Evolutionary conservation across 192 early-diverging fungal genomes (phyloP), one percentile per base, ranked within the genome.

Genomic region (Coemansia sp.): DNA sequence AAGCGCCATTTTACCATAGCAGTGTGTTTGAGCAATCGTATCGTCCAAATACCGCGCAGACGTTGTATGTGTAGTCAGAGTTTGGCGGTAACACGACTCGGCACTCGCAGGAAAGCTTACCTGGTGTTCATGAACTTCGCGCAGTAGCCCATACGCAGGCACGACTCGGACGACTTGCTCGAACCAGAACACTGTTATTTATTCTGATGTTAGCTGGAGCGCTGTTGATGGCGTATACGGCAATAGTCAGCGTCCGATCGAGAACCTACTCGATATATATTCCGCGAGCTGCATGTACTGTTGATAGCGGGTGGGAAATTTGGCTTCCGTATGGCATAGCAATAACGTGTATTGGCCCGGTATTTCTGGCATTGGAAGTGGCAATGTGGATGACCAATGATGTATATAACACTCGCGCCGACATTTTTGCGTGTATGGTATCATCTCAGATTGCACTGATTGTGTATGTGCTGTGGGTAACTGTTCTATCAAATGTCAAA

Each of bases 241-340:
- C 59, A 13, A 43, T 58, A 27, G 48, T 65, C 32, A 68, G 54
- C 41, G 18, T 54, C 11, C 45, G n/a, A 11, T 62, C 62, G 47
- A 43, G 39, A 8, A 6, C 9, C 12, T 62, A 59, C 29, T 55
- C 16, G 8, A 10, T 53, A 12, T 23, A 22, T 8, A 45, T 24
- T 37, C 27, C 35, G 7, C 63, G 32, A n/a, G 18, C 49, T 47
- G 62, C 66, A 0, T 78, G 75, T 27, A n/a, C 45, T 10, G 59
- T 52, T 12, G 54, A 45, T 50, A 16, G 13, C 23, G 65, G 70
- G 12, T 78, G 75, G 75, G 66, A 53, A 16, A 24, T 65, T 59
- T 78, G 75, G 75, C 63, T 63, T 6, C 66, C 63, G 3, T 78
- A 78, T 37, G 61, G 70, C 26, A 43, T 62, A 12, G 65, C 75